Base-by-base conservation (phyloP, 1,139 yeast genomes). In the Hyphopichia fennica region DNA sequence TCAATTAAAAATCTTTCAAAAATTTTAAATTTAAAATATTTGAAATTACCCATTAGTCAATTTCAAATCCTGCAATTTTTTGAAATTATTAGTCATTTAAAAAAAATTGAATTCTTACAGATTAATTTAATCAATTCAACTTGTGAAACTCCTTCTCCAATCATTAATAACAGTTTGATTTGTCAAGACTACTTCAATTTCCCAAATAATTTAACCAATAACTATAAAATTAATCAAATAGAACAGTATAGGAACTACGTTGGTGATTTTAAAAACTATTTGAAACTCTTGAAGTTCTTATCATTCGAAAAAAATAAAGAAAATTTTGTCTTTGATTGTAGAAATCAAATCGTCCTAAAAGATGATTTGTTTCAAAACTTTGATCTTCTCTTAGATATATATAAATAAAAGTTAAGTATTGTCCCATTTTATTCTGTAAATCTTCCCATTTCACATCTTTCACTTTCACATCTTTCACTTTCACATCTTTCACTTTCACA, bases 141-240 rank as follows among this genome's bases (percentile, higher is more conserved):
- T 2, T 13, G 27, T 17, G 32, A 18, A 25, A 32, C 41, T 9
- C 37, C 41, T 4, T 16, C 28, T 15, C 37, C 37, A 11, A 15
- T 30, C 29, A 7, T 14, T 4, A 30, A 14, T 3, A 29, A 27
- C 11, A 16, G 17, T 8, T 15, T 38, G 11, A 38, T 38, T 11
- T 32, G 37, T 19, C 41, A 27, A 22, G 41, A 38, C 17, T 38
- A 38, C 20, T 38, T 38, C 19, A 38, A 25, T 17, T 38, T 33
- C 33, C 36, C 36, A 9, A 38, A 25, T 16, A 3, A 37, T 6
- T 9, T 19, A 10, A 28, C 33, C 6, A n/a, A 15, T 18, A 13
- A 19, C 11, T 33, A 34, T 19, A 34, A 34, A n/a, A 7, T 18
- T 13, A 16, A 27, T 20, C 23, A 34, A 19, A 28, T 38, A 11